phyloP scores from a whole-genome alignment of 2,329 filamentous ascomycete species.

The Cadophora sp. region DNA sequence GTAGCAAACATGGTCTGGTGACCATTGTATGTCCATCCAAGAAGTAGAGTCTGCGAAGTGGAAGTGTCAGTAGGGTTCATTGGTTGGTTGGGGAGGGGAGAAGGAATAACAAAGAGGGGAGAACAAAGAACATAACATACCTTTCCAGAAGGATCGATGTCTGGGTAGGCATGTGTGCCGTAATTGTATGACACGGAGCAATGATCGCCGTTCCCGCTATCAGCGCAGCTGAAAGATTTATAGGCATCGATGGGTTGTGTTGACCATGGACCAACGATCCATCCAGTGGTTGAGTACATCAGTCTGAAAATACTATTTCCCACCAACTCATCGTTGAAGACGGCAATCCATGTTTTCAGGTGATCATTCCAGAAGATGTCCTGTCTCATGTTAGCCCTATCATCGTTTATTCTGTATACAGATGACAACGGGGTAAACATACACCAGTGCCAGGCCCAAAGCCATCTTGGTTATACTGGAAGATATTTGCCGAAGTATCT shows the following conservation, averaged over 20 bases:
- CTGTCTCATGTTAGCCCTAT: neutral
- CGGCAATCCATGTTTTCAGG: conserved; percentile 12
- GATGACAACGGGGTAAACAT: neutral
- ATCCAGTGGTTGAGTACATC: conserved; percentile 14
- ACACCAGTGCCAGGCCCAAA: conserved; percentile 15
- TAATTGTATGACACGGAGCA: conserved; percentile 17
- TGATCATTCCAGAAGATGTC: conserved; percentile 13
- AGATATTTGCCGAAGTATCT: conserved; percentile 8
- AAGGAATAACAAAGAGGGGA: neutral
- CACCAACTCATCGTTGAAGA: conserved; percentile 9
- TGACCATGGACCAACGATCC: conserved; percentile 13
- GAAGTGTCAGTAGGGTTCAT: neutral
- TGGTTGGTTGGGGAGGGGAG: too few relatives aligned
- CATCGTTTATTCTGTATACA: neutral
- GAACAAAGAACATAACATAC: neutral
- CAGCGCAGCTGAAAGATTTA: conserved; percentile 9
- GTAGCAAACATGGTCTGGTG: conserved; percentile 16
- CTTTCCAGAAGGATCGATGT: conserved; percentile 18
- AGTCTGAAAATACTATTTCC: conserved; percentile 13
- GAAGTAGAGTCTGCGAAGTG: conserved; percentile 9
- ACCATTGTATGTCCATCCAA: conserved; percentile 13
- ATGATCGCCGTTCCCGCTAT: neutral
- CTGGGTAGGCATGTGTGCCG: conserved; percentile 12
- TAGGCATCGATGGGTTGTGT: conserved; percentile 8
- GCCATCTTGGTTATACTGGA: conserved; percentile 9